Evolutionary conservation across 768 basidiomycete genomes (phyloP), one percentile per base, ranked within the genome.

Genomic region (Lepiota brunneoincarnata): DNA sequence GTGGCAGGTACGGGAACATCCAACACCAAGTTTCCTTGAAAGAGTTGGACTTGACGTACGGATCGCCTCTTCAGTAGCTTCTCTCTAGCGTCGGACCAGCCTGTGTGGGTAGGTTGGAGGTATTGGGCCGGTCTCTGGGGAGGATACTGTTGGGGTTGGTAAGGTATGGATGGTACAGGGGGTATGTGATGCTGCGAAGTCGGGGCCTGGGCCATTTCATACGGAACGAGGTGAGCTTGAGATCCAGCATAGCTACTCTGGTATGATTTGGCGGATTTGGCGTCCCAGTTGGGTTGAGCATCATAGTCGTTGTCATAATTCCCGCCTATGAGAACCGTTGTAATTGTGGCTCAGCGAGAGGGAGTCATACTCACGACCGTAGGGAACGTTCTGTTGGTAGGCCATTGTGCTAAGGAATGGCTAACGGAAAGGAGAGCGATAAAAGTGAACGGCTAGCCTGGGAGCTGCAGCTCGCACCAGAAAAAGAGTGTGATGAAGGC

Each of bases 1-100:
- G 85, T 82, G 40, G 80, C 79, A 2, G 92, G 92, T 2, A 91
- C 91, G 23, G 78, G 83, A 44, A 91, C 82, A 64, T 94, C 92
- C 54, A 93, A 79, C 17, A 94, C 88, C 42, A 94, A 72, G 68
- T 94, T 94, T 36, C 92, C 92, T 51, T 91, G 76, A 65, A 84
- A 77, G 35, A 94, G 82, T 61, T 86, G 84, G 56, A 94, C 87
- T 59, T 91, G 86, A 55, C 86, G 82, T 39, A 90, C 75, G 36
- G 88, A 89, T 49, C 90, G 78, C 39, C 86, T 83, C 65, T 86
- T 89, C 83, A 93, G 83, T 70, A 92, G 81, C 67, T 90, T 87
- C 57, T 93, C 89, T 60, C 82, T 75, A 40, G 86, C 87, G 39
- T 75, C 74, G 21, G 83, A 82, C 69, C 84, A 92, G 14, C 87